phyloP scores from a whole-genome alignment of 495 filamentous ascomycete species.

The Penicillium egyptiacum region DNA sequence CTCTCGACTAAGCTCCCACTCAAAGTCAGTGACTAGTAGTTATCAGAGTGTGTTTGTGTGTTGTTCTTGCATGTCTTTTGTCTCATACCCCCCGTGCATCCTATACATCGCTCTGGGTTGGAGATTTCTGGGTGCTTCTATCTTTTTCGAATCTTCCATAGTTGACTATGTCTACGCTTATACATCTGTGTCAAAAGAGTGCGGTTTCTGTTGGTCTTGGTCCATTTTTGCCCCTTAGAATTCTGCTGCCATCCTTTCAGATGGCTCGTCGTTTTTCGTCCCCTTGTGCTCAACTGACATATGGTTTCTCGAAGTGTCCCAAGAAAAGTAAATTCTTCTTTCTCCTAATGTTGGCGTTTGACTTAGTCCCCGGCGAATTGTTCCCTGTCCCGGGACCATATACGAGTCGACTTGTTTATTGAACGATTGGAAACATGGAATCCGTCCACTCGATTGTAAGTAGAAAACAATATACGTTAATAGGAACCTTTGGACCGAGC shows the following conservation, averaged over 20 bases:
- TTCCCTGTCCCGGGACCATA: not conserved
- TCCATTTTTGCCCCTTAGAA: conserved; percentile 1
- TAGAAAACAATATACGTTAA: not conserved
- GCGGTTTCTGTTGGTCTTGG: conserved; percentile 7
- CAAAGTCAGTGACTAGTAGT: conserved; percentile 17
- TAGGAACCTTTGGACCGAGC: too few relatives aligned
- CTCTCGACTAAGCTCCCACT: conserved; percentile 52
- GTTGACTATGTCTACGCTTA: conserved; percentile 17
- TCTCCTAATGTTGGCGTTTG: not conserved
- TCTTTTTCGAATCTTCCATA: conserved; percentile 27
- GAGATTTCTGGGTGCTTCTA: conserved; percentile 20
- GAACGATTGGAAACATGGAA: not conserved
- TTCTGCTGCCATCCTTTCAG: conserved; percentile 1
- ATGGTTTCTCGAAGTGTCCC: not conserved
- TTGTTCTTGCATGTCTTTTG: conserved; percentile 23
- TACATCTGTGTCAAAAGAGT: conserved; percentile 19
- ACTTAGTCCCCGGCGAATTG: not conserved
- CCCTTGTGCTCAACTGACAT: not conserved
- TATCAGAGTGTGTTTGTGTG: conserved; percentile 23
- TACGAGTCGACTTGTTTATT: not conserved
- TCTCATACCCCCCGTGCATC: conserved; percentile 40
- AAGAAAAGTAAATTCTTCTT: conserved; percentile 6
- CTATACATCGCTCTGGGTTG: conserved; percentile 35
- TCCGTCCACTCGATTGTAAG: not conserved
- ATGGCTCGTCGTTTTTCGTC: not conserved